Percentiles rank a stretch among this genome's conserved stretches.
Conservation (phyloP, 2,329 filamentous ascomycete genomes). For the Xylaria sp. region DNA sequence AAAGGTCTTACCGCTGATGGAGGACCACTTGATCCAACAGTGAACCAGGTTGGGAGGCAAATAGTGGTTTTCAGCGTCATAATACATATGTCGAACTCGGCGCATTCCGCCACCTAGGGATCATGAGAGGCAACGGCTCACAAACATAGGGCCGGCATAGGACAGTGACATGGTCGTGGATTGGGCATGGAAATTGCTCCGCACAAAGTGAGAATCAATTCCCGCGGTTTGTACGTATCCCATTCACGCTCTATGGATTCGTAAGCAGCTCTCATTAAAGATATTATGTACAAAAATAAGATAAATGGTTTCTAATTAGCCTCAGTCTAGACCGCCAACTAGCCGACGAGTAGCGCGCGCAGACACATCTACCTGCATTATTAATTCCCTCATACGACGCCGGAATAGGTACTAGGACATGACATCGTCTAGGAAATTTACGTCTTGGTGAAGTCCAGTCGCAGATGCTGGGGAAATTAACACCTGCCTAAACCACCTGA, state of each 20-base stretch:
- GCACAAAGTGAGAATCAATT: not conserved
- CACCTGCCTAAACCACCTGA: not conserved
- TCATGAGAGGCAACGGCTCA: constrained; percentile 4
- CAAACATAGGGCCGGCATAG: not conserved
- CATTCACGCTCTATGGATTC: constrained; percentile 9
- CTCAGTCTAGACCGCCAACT: constrained; percentile 3
- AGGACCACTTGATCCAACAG: not conserved
- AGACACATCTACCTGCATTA: not conserved
- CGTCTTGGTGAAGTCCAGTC: not conserved
- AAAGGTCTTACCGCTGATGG: constrained; percentile 44
- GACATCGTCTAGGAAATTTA: not conserved
- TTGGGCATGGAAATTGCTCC: not conserved
- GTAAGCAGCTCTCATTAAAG: constrained; percentile 1
- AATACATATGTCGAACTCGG: constrained; percentile 11
- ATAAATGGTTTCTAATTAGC: constrained; percentile 20
- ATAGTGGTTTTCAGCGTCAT: not conserved
- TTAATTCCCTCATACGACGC: not conserved
- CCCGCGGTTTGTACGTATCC: constrained; percentile 22
- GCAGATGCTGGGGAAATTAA: constrained; percentile 5
- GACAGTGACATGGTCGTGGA: not conserved
- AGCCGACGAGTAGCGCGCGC: not conserved
- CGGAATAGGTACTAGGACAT: not conserved
- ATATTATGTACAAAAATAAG: constrained; percentile 6
- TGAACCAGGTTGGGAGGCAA: not conserved
- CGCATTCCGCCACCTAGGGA: constrained; percentile 9